Evolutionary conservation across 257 asterid species (phyloP).

Genomic region (Scutellaria baicalensis): DNA sequence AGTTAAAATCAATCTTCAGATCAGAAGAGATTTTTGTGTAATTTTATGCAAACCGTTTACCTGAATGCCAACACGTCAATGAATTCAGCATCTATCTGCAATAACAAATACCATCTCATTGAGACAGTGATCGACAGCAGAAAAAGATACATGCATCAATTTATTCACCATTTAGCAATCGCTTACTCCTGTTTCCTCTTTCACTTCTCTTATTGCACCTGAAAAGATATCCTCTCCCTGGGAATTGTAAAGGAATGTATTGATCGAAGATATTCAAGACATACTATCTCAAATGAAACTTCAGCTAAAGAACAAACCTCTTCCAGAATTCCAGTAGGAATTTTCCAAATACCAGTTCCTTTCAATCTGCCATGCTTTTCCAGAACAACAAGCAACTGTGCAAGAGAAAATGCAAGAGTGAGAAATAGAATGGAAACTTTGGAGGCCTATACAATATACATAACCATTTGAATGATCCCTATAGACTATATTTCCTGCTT

Average conservation of each 20-base stretch:
- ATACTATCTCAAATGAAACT: not conserved
- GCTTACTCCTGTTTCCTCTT: slow-evolving; percentile 85
- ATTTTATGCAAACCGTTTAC: slow-evolving; percentile 5
- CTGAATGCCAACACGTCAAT: slow-evolving; percentile 36
- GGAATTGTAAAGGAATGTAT: slow-evolving; percentile 9
- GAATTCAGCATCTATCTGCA: slow-evolving; percentile 59
- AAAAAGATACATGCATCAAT: not conserved
- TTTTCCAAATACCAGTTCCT: slow-evolving; percentile 66
- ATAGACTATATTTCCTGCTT: not conserved
- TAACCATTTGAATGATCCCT: not conserved
- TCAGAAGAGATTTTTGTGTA: not conserved
- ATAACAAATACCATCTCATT: slow-evolving; percentile 5
- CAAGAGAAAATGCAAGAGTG: slow-evolving; percentile 9
- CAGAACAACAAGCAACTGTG: slow-evolving; percentile 68
- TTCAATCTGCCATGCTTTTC: slow-evolving; percentile 51
- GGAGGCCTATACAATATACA: not conserved
- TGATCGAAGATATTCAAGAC: not conserved
- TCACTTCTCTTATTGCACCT: slow-evolving; percentile 68
- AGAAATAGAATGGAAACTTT: not conserved
- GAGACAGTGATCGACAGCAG: slow-evolving; percentile 16
- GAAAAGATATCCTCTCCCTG: slow-evolving; percentile 68
- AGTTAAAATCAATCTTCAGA: not conserved
- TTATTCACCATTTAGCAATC: slow-evolving; percentile 12
- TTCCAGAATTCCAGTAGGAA: slow-evolving; percentile 68
- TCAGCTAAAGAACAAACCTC: slow-evolving; percentile 34